Percentiles rank a stretch among this genome's conserved stretches.
These are phyloP conservation scores for Trichoderma cornu-damae DNA, from an alignment of 2,329 filamentous ascomycete genomes.

Conservation along the genomic window DNA sequence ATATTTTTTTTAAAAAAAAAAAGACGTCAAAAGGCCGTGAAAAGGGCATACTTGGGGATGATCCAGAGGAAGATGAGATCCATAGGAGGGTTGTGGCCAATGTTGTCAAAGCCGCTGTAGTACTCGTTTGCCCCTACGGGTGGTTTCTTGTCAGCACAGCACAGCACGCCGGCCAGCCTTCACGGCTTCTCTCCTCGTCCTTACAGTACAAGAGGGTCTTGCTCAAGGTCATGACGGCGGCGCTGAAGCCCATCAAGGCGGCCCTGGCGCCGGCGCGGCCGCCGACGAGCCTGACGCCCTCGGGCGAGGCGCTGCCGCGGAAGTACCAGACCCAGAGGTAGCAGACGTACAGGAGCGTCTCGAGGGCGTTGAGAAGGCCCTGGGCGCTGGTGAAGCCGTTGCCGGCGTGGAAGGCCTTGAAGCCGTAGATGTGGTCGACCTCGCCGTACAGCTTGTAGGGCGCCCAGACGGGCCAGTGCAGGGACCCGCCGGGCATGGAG, in stretches of 20 bases:
- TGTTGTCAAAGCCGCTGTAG: conserved; percentile 51
- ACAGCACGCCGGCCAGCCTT: neutral
- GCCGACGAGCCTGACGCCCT: conserved; percentile 31
- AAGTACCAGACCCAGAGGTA: conserved; percentile 44
- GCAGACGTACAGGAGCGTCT: conserved; percentile 58
- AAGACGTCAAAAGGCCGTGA: no score
- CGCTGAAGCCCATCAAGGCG: conserved; percentile 46
- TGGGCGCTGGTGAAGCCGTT: conserved; percentile 78
- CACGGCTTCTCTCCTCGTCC: conserved; percentile 20
- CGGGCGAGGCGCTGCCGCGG: conserved; percentile 13
- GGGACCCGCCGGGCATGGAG: conserved; percentile 70
- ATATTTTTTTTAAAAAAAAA: no score
- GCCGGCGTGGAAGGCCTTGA: conserved; percentile 59
- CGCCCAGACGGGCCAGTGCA: conserved; percentile 67
- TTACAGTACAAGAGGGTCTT: conserved; percentile 58
- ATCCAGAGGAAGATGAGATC: conserved; percentile 51
- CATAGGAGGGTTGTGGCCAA: conserved; percentile 48
- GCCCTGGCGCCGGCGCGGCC: conserved; percentile 43
- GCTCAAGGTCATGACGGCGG: conserved; percentile 55
- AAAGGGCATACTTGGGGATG: conserved; percentile 50
- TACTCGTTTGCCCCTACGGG: conserved; percentile 51
- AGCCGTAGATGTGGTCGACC: conserved; percentile 78
- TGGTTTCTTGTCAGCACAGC: neutral
- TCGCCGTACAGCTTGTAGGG: conserved; percentile 77
- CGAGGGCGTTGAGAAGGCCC: conserved; percentile 61